These are phyloP conservation scores for Hibiscus mutabilis DNA, from an alignment of 345 rosid genomes.

Conservation along the genomic window DNA sequence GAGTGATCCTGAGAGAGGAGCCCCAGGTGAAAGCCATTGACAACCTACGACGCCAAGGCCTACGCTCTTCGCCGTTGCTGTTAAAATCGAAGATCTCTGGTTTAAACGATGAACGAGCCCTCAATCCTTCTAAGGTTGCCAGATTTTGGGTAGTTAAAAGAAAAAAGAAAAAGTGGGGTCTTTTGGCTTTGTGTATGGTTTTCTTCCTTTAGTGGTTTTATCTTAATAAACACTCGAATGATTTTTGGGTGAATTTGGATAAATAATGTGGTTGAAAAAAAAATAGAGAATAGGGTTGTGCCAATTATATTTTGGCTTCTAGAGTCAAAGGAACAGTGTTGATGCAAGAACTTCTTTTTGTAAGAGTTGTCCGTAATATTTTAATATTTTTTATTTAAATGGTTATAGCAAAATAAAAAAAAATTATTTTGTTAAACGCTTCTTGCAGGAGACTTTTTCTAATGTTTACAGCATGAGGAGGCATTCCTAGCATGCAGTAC, in stretches of 20 bases:
- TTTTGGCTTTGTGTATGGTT: neutral
- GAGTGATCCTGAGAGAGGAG: constrained; percentile 62
- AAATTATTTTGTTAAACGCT: too few relatives aligned
- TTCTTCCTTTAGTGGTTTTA: neutral
- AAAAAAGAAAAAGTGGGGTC: neutral
- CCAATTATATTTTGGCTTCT: too few relatives aligned
- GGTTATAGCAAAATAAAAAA: too few relatives aligned
- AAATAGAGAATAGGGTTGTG: too few relatives aligned
- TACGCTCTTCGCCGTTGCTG: constrained; percentile 35
- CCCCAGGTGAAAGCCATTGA: constrained; percentile 75
- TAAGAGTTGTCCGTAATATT: too few relatives aligned
- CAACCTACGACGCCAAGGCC: constrained; percentile 59
- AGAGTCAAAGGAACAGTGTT: too few relatives aligned
- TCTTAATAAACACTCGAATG: neutral
- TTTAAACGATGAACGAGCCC: constrained; percentile 47
- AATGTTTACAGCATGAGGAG: too few relatives aligned
- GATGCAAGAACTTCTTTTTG: too few relatives aligned
- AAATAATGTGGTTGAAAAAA: too few relatives aligned
- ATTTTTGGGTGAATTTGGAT: neutral
- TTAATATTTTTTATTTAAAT: too few relatives aligned
- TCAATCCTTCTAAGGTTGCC: constrained; percentile 47
- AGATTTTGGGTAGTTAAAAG: constrained; percentile 27
- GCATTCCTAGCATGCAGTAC: too few relatives aligned
- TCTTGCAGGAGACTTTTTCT: too few relatives aligned
- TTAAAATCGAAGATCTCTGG: constrained; percentile 32